Percentiles rank a stretch among this genome's conserved stretches.
Evolutionary conservation across 202 grass and related monocot species (phyloP).

Genomic region (Thinopyrum obtusiflorum): DNA sequence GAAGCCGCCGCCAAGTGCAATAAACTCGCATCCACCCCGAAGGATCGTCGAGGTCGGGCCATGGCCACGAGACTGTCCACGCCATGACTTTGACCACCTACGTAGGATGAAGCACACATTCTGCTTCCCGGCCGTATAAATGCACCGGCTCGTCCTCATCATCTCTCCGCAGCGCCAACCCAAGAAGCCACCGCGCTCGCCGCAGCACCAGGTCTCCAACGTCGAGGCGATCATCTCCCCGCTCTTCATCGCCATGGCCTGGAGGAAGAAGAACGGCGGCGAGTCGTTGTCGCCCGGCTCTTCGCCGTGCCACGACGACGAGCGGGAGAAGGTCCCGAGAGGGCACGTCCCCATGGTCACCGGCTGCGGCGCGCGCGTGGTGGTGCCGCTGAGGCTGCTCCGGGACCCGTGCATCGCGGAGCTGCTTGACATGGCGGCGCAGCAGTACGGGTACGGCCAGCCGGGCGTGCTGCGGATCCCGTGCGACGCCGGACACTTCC

Average conservation of each 20-base stretch:
- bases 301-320: background rate
- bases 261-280: conserved; percentile 28
- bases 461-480: conserved; percentile 56
- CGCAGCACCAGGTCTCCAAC: background rate
- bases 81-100: background rate
- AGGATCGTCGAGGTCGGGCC: background rate
- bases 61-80: background rate
- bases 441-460: conserved; percentile 51
- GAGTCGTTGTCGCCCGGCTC: background rate
- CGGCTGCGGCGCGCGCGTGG: conserved; percentile 44
- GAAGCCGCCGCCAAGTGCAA: background rate
- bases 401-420: conserved; percentile 36
- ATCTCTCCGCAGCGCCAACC: too few relatives aligned
- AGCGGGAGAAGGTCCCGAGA: conserved; percentile 29
- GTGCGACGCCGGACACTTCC: conserved; percentile 48
- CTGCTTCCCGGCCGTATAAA: background rate
- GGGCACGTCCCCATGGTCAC: conserved; percentile 70
- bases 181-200: background rate
- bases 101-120: background rate
- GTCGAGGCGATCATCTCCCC: background rate
- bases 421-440: conserved; percentile 57
- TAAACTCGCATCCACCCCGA: background rate
- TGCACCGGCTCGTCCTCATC: background rate
- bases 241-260: background rate
- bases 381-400: conserved; percentile 64